Evolutionary conservation across 139 green algal genomes (phyloP).

Genomic region (Monoraphidium neglectum): DNA sequence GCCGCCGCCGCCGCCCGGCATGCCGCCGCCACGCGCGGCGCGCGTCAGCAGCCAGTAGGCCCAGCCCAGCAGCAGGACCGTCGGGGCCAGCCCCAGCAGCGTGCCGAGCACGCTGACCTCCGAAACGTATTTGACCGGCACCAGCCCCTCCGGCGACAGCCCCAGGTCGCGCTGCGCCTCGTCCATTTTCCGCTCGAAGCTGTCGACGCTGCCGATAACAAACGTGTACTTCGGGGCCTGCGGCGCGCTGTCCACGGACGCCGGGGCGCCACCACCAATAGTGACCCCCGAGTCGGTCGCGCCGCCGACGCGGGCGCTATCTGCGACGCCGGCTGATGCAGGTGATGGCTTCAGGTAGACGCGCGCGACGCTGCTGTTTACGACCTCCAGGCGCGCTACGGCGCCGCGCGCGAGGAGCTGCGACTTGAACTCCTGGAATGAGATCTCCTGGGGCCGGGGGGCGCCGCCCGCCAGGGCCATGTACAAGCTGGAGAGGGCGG

Average conservation of each 20-base stretch:
- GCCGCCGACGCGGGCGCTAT: background rate
- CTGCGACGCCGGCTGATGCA: background rate
- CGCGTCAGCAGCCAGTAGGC: slow-evolving; percentile 79
- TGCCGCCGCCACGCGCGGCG: slow-evolving; percentile 50
- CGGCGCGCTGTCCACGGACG: background rate
- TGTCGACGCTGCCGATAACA: slow-evolving; percentile 95
- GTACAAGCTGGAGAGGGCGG: too few species aligned
- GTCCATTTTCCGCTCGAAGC: slow-evolving; percentile 97
- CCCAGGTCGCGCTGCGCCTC: slow-evolving; percentile 83
- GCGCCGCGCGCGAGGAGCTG: slow-evolving; percentile 72
- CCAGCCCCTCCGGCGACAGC: slow-evolving; percentile 23
- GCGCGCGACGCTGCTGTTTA: slow-evolving; percentile 89
- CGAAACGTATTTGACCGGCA: slow-evolving; percentile 69
- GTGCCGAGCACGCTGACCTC: slow-evolving; percentile 55
- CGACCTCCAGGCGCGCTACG: slow-evolving; percentile 85
- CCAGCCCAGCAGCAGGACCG: slow-evolving; percentile 88
- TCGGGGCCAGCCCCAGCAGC: slow-evolving; percentile 83
- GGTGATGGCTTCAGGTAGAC: slow-evolving; percentile 44
- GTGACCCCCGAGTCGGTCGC: background rate
- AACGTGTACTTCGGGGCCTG: slow-evolving; percentile 82
- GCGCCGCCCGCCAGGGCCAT: background rate
- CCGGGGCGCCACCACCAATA: background rate
- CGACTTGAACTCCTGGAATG: slow-evolving; percentile 91
- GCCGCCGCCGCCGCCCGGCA: slow-evolving; percentile 29
- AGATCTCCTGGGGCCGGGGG: slow-evolving; percentile 73